Conservation (phyloP, 768 basidiomycete genomes). For the Harrya chromipes region DNA sequence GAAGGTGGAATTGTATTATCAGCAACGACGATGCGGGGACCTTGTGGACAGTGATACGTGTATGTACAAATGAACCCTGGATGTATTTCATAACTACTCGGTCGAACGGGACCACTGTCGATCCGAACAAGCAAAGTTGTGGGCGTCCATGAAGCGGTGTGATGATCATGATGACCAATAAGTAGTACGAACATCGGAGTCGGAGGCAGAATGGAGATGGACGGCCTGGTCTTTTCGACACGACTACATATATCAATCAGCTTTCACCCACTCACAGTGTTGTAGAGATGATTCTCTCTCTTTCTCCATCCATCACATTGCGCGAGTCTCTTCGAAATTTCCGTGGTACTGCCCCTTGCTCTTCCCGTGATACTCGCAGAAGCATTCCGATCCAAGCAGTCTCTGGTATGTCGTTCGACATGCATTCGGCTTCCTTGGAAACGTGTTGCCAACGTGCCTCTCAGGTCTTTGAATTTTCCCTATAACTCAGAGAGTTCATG, state of each 20-base stretch:
- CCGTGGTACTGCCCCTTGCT: conserved; percentile 16
- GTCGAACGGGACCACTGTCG: background rate
- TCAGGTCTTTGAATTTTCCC: conserved; percentile 16
- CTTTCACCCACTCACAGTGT: conserved; percentile 7
- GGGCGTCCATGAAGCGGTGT: background rate
- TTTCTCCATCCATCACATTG: conserved; percentile 6
- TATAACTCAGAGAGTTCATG: conserved; percentile 26
- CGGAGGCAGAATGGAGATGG: too few species aligned
- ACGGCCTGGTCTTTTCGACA: too few species aligned
- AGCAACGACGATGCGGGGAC: background rate
- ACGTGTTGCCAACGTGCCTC: conserved; percentile 31
- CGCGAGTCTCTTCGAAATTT: conserved; percentile 16
- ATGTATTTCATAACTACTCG: conserved; percentile 1
- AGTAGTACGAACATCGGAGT: background rate
- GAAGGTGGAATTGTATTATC: background rate
- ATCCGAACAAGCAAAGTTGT: conserved; percentile 1
- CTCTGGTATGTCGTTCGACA: conserved; percentile 16
- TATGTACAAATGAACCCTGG: conserved; percentile 6
- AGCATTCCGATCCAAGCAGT: conserved; percentile 23
- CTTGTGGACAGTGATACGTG: conserved; percentile 1
- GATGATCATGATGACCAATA: background rate
- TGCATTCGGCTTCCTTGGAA: conserved; percentile 12
- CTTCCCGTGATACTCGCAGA: conserved; percentile 5
- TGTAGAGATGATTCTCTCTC: background rate
- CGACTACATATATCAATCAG: conserved; percentile 5